Base-by-base conservation (phyloP, 345 rosid genomes). In the Corymbia maculata region DNA sequence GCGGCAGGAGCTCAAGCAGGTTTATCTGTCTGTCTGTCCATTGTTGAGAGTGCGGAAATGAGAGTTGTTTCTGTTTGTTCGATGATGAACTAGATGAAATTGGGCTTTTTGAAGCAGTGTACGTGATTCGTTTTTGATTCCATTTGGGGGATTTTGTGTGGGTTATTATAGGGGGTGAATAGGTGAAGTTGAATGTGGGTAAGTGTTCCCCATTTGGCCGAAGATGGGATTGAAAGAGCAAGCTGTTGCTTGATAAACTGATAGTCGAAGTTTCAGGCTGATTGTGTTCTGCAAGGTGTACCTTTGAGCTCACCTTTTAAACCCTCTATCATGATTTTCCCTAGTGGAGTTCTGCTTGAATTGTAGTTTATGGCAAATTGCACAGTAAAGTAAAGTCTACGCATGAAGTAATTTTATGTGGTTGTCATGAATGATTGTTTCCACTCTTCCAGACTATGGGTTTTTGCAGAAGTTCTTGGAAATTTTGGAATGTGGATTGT, bases 1-100 rank as follows among this genome's bases (percentile, higher is more conserved):
- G 88, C 98, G 99, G 22, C 96, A 91, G 79, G 95, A 97, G 92
- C 99, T 97, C 89, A 97, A 97, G 92, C 97, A 96, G 98, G 98
- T 95, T 59, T 30, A 10, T 14, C 4, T 26, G 85, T 61, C 53
- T 4, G 17, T n/a, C 61, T 36, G 42, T 36, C 52, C 50, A 30
- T 68, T 86, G 50, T 7, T 26, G n/a, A 64, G 42, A 44, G 9
- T 3, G 49, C 0, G 2, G 49, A 75, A 75, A 36, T 75, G 82
- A 75, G 49, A 75, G 82, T 19, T 42, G 49, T 42, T 36, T 1
- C 28, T 42, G 0, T 1, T 2, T 2, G 28, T 42, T 49, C 1
- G 84, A 75, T 75, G 26, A 36, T 42, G 21, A 75, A 75, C 49
- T 19, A 75, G 19, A 75, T 0, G 49, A 21, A 21, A 21, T 0